Evolutionary conservation across 2,329 filamentous ascomycete genomes (phyloP), one percentile per base, ranked within the genome.

Genomic region (Sporothrix inflata): DNA sequence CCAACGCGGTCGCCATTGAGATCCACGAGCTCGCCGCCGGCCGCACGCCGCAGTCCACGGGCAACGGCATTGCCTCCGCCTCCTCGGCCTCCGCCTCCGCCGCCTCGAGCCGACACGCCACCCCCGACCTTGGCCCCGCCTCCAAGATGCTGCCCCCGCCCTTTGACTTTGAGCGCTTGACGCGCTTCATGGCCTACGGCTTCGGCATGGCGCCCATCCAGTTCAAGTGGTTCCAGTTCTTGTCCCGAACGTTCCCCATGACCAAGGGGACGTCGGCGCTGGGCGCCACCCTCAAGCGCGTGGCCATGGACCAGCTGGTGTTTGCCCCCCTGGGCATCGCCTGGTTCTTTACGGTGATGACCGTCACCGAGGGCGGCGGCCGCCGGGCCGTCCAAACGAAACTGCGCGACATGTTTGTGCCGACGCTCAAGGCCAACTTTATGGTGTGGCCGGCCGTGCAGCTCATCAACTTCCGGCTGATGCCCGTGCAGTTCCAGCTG

Each of bases 331-430:
- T 74, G 5, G 73, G 93, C 83, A 88, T 99, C 72, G 92, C 88
- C 16, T 87, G 88, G 76, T 99, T 99, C 85, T 99, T 98, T 81
- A 94, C 93, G 0, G 95, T 91, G 82, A 98, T 99, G 95, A 98
- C 96, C 0, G 82, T 98, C 19, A 93, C 95, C 14, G 96, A 99
- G 83, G 96, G 96, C 34, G 96, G 96, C 72, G 94, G 94, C 42
- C 89, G 88, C 77, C 87, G 92, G 73, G 94, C 93, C 8, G 87
- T 99, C 67, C 83, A 86, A 74, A 88, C 91, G 79, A 99, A 99
- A 85, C 90, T 99, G 77, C 88, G 92, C 78, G 95, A 98, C 79
- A 94, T 98, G 83, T 99, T 97, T 80, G 82, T 98, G 72, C 94
- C 95, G 16, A 95, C 96, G 9, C 85, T 99, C 76, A 97, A 98